These are phyloP conservation scores for Backusella psychrophila DNA, from an alignment of 192 early-diverging fungal genomes.

Conservation along the genomic window DNA sequence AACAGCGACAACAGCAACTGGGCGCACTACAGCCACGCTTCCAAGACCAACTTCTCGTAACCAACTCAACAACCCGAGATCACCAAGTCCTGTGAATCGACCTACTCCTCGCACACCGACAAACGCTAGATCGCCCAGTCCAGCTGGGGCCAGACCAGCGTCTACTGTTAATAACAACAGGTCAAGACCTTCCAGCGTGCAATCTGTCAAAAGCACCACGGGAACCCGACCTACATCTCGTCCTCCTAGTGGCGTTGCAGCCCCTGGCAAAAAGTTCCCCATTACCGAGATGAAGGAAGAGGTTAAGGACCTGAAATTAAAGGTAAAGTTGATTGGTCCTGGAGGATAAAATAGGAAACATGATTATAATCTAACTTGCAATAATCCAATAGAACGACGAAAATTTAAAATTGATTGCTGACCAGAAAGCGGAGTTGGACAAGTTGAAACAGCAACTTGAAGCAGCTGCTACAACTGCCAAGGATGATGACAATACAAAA, in stretches of 20 bases:
- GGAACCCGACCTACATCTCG: background rate
- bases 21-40: background rate
- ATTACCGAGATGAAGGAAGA: slow-evolving; percentile 35
- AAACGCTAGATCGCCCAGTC: background rate
- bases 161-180: background rate
- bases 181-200: background rate
- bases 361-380: background rate
- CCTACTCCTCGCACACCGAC: slow-evolving; percentile 5
- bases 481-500: background rate
- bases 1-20: background rate
- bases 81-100: slow-evolving; percentile 1
- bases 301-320: slow-evolving; percentile 30
- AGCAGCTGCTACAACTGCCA: background rate
- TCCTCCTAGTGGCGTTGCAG: slow-evolving; percentile 4
- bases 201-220: slow-evolving; percentile 5
- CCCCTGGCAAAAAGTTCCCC: slow-evolving; percentile 22
- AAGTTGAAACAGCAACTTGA: slow-evolving; percentile 23
- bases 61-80: background rate
- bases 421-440: slow-evolving; percentile 34
- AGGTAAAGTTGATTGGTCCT: slow-evolving; percentile 19
- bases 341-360: background rate
- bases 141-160: background rate
- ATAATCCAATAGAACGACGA: slow-evolving; percentile 23
- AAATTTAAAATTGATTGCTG: slow-evolving; percentile 29
- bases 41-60: slow-evolving; percentile 12